Evolutionary conservation across 2,329 filamentous ascomycete species (phyloP), one percentile per base, ranked within the genome.

Genomic region (Fusarium hainanense): DNA sequence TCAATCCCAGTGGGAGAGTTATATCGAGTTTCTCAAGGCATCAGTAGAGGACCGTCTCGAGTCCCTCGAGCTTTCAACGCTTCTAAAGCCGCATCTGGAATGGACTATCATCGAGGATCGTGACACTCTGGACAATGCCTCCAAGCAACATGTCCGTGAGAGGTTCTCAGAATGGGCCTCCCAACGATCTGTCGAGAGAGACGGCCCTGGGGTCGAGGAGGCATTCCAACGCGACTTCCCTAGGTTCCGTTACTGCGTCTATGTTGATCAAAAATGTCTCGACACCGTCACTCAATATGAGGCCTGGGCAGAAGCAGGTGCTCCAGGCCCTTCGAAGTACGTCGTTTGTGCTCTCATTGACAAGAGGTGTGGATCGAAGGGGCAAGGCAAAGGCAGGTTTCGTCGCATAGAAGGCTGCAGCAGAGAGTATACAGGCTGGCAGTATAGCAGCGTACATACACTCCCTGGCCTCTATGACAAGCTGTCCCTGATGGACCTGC

Each of bases 1-100:
- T 14, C 59, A 63, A 2, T 11, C 41, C 30, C 58, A 60, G 13
- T 64, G 68, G 63, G 46, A 37, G 18, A 60, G 28, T 6, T 70
- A 70, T 9, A 40, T 70, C 13, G 67, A 68, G 6, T 64, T 70
- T 43, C 9, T 70, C 0, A 68, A 64, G 10, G 47, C 48, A 34
- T n/a, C 54, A 10, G 54, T 70, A 1, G 48, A 66, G 6, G 10
- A 42, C 3, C 1, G 42, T 0, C 49, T 70, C 0, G 14, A 56
- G 6, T 18, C 6, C 2, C 3, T 12, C 3, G 57, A 68, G 8
- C 50, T 70, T 2, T 43, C 23, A 1, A 23, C 49, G 0, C 54
- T 68, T 0, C 42, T 70, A 2, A 43, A n/a, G 18, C 42, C 42
- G 2, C 48, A 58, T 9, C 9, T 66, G 0, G n/a, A 70, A 27